Base-by-base conservation (phyloP, 2,329 filamentous ascomycete genomes). In the Colletotrichum musae region DNA sequence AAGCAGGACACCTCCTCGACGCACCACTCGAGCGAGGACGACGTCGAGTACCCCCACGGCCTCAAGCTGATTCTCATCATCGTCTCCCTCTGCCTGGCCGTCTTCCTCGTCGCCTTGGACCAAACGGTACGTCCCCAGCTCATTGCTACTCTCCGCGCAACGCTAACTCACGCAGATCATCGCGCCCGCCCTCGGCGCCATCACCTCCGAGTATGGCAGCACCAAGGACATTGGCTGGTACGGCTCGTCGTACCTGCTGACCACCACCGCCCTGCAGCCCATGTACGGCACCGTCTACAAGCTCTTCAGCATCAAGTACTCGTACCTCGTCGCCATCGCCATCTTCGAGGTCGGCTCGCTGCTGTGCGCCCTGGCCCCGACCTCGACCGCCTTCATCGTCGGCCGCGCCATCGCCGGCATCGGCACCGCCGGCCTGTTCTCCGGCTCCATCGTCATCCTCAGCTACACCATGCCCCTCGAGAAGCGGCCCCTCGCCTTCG, bases 201-300 rank as follows among this genome's bases (percentile, higher is more conserved):
- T 88, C 71, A 86, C 85, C 0, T 77, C 77, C 1, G 76, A 85
- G 56, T 86, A 82, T 59, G 67, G 73, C 51, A 83, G 80, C 57
- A 80, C 84, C 43, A 80, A 81, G 71, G 85, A 86, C 64, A 85
- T 86, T 70, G 84, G 87, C 70, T 90, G 84, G 84, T 86, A 87
- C 75, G 85, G 84, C 71, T 80, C 84, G 12, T 71, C 83, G 3
- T 87, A 86, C 71, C 78, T 87, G 5, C 81, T 87, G 52, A 85
- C 83, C 24, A 83, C 82, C 47, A 84, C 84, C 32, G 83, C 85
- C 13, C 79, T 87, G 53, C 84, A 86, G 75, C 84, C 83, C 57
- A 80, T 84, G 72, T 87, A 85, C 66, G 86, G 85, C 53, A 82
- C 80, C 16, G 73, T 87, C 45, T 87, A 86, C 78, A 83, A 83